phyloP scores from a whole-genome alignment of 345 rosid species.

The Lagerstroemia speciosa region DNA sequence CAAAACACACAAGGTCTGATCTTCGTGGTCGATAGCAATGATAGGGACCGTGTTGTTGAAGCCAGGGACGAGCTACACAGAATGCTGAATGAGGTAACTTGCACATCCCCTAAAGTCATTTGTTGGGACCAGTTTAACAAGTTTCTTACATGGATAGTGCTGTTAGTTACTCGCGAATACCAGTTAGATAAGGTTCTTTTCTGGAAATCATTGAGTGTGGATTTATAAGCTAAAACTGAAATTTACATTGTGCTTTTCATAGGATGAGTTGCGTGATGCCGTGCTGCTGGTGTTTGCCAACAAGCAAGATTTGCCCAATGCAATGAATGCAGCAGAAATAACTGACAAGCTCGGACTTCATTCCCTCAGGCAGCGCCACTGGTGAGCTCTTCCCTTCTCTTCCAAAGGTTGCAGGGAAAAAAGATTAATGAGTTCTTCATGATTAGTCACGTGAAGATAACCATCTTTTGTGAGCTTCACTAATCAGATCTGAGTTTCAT shows the following conservation, averaged over 20 bases:
- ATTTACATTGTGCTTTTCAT: conserved; percentile 4
- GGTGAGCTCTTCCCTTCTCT: conserved; percentile 27
- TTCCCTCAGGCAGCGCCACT: conserved; percentile 63
- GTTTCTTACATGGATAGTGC: not conserved
- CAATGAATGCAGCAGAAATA: conserved; percentile 69
- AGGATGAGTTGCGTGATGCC: conserved; percentile 75
- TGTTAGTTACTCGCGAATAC: not conserved
- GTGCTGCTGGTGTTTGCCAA: conserved; percentile 67
- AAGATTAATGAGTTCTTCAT: too few relatives aligned
- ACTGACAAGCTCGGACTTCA: conserved; percentile 68
- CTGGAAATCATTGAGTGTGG: not conserved
- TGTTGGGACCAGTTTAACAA: not conserved
- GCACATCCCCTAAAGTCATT: not conserved
- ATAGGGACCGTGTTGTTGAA: conserved; percentile 74
- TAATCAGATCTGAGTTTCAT: not conserved
- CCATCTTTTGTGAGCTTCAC: not conserved
- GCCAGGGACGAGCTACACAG: conserved; percentile 79
- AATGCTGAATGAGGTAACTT: conserved; percentile 69
- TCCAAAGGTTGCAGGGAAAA: too few relatives aligned
- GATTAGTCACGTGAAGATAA: too few relatives aligned
- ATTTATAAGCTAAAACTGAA: not conserved
- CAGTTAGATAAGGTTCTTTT: not conserved
- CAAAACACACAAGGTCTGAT: conserved; percentile 78
- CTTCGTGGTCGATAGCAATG: conserved; percentile 83
- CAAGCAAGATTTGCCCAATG: conserved; percentile 84